These are phyloP conservation scores for Metarhizium robertsii DNA, from an alignment of 2,329 filamentous ascomycete species.

Conservation along the genomic window DNA sequence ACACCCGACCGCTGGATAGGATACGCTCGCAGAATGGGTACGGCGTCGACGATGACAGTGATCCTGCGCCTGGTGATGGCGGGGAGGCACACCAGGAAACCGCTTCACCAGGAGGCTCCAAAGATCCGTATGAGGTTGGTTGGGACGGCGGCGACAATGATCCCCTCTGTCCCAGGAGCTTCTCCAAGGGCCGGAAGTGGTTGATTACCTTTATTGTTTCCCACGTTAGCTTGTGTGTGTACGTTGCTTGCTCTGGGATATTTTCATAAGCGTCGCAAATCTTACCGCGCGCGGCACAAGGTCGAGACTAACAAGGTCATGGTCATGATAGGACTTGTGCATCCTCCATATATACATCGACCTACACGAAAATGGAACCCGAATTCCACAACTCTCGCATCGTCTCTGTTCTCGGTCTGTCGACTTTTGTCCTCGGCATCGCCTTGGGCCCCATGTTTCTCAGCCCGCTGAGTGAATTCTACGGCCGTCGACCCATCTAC, in stretches of 20 bases:
- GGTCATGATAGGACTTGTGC: constrained; percentile 56
- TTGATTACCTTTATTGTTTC: constrained; percentile 66
- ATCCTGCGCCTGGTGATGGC: constrained; percentile 2
- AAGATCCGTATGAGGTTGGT: constrained; percentile 54
- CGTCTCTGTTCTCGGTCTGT: constrained; percentile 71
- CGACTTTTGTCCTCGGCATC: constrained; percentile 71
- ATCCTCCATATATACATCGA: constrained; percentile 82
- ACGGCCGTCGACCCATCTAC: constrained; percentile 75
- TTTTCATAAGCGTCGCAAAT: too few species aligned
- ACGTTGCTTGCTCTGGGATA: constrained; percentile 16
- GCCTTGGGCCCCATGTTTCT: constrained; percentile 54
- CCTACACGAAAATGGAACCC: constrained; percentile 64
- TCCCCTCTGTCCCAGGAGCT: constrained; percentile 63
- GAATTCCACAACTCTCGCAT: constrained; percentile 65
- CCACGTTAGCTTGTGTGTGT: constrained; percentile 72
- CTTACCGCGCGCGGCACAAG: too few species aligned
- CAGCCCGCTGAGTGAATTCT: constrained; percentile 64
- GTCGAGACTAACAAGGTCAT: not conserved
- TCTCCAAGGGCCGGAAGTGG: constrained; percentile 64
- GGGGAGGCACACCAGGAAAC: constrained; percentile 4
- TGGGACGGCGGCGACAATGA: constrained; percentile 69
- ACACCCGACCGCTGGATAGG: not conserved
- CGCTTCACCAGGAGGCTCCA: constrained; percentile 13
- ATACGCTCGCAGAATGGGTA: constrained; percentile 35
- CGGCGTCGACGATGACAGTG: constrained; percentile 22